These are phyloP conservation scores for Leptodontidium sp. DNA, from an alignment of 2,329 filamentous ascomycete species.

Conservation along the genomic window DNA sequence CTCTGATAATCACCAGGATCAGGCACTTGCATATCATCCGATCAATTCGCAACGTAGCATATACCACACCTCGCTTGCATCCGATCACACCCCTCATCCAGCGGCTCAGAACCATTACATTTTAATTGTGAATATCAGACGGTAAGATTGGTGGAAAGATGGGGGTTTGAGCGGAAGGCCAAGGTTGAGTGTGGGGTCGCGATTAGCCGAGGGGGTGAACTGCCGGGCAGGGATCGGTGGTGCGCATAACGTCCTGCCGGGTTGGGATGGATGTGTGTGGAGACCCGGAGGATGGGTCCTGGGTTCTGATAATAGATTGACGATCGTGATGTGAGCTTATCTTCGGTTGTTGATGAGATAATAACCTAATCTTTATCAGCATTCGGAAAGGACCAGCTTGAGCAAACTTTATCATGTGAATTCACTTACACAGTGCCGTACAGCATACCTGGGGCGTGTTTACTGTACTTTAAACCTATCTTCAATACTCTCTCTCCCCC, in stretches of 20 bases:
- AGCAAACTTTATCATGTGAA: no score
- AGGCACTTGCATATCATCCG: no score
- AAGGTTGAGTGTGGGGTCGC: slow-evolving; percentile 3
- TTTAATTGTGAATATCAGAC: not conserved
- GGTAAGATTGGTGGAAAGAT: not conserved
- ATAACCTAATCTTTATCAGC: no score
- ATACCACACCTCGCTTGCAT: not conserved
- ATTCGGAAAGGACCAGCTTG: no score
- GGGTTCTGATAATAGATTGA: not conserved
- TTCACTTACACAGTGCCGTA: no score
- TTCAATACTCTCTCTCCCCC: no score
- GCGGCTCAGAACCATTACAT: not conserved
- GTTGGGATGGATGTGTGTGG: slow-evolving; percentile 9
- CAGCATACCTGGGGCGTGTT: no score
- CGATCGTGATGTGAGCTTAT: not conserved
- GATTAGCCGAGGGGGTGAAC: slow-evolving; percentile 19
- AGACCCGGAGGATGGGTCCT: not conserved
- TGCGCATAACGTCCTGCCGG: not conserved
- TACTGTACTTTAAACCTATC: no score
- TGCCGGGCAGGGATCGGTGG: slow-evolving; percentile 1
- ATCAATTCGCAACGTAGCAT: not conserved
- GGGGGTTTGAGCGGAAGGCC: not conserved
- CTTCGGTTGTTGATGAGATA: no score
- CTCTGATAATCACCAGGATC: slow-evolving; percentile 1
- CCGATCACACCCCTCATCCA: not conserved